Evolutionary conservation across 805 yeast genomes (phyloP).

Genomic region (Yueomyces sp.): DNA sequence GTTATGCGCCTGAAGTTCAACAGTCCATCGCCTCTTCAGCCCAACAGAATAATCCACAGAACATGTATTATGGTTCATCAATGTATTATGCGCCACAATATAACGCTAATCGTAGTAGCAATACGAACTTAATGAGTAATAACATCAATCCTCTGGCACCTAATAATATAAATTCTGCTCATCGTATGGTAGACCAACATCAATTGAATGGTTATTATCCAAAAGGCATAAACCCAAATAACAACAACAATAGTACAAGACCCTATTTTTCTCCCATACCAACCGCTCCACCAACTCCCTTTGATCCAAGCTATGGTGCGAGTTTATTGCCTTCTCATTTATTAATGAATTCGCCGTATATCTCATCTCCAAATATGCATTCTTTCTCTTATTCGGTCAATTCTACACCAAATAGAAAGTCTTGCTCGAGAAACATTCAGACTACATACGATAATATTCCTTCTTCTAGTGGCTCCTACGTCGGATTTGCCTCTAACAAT

Average conservation of each 20-base stretch:
- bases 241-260: background rate
- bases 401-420: background rate
- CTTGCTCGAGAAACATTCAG: background rate
- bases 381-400: background rate
- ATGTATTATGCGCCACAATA: no score
- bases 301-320: slow-evolving; percentile 46
- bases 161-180: no score
- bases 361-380: slow-evolving; percentile 26
- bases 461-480: background rate
- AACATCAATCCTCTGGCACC: no score
- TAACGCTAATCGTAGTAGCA: no score
- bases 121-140: no score
- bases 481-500: background rate
- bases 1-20: no score
- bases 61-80: no score
- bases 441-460: background rate
- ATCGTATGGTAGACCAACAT: background rate
- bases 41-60: no score
- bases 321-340: slow-evolving; percentile 52
- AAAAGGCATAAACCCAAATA: background rate
- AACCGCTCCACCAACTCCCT: slow-evolving; percentile 36
- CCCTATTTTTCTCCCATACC: slow-evolving; percentile 4
- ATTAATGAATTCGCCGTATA: slow-evolving; percentile 46
- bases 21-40: no score
- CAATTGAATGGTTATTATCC: background rate